Evolutionary conservation across 305 asterid species (phyloP).

Genomic region (Ajuga reptans): DNA sequence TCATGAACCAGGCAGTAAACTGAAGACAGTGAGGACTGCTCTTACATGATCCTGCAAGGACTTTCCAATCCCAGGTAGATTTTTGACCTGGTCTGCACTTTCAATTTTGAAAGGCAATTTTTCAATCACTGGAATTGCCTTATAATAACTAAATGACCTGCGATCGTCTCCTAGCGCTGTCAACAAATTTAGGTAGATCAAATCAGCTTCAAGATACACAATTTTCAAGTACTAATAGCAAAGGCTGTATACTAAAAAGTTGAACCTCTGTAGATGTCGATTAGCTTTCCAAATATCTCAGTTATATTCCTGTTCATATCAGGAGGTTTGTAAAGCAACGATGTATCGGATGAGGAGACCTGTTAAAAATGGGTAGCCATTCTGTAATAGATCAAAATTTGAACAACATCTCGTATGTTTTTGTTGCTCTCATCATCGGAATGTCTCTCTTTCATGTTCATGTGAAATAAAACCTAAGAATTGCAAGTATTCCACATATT

Average conservation of each 20-base stretch:
- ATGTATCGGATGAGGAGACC: constrained; percentile 46
- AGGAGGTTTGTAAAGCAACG: constrained; percentile 72
- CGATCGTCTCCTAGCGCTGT: constrained; percentile 89
- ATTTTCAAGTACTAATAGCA: constrained; percentile 10
- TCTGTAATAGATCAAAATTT: background rate
- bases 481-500: background rate
- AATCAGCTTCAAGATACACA: constrained; percentile 23
- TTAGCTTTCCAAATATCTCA: constrained; percentile 72
- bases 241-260: constrained; percentile 9
- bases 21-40: constrained; percentile 16
- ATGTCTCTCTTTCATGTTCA: background rate
- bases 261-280: constrained; percentile 84
- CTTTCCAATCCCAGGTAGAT: constrained; percentile 82
- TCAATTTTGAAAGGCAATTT: constrained; percentile 81
- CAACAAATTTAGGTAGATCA: constrained; percentile 18
- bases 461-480: background rate
- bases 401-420: background rate
- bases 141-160: constrained; percentile 87
- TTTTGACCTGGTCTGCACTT: constrained; percentile 72
- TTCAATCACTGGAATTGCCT: constrained; percentile 87
- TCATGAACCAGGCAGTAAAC: constrained; percentile 11
- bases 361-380: constrained; percentile 27
- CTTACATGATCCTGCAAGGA: constrained; percentile 92
- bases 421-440: background rate
- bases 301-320: constrained; percentile 71